phyloP scores from a whole-genome alignment of 1,139 yeast genomes.

The Pichia sp. region DNA sequence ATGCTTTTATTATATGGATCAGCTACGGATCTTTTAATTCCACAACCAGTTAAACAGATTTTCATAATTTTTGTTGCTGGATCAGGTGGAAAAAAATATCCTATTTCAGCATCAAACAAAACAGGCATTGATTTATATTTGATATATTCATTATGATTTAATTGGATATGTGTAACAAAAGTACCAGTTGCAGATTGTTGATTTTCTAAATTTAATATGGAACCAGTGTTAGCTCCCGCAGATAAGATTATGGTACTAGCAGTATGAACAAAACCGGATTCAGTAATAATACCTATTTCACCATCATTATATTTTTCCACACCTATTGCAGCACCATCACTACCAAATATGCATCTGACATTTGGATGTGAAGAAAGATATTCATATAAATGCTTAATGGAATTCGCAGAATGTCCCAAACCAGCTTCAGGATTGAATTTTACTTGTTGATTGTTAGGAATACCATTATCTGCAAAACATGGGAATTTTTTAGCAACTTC shows the following conservation, averaged over 20 bases:
- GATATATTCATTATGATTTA: constrained; percentile 28
- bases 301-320: constrained; percentile 12
- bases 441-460: constrained; percentile 11
- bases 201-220: constrained; percentile 30
- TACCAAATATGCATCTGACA: constrained; percentile 32
- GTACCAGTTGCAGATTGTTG: constrained; percentile 35
- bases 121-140: constrained; percentile 32
- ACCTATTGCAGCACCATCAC: constrained; percentile 23
- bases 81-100: constrained; percentile 48
- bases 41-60: constrained; percentile 33
- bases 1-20: constrained; percentile 14
- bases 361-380: constrained; percentile 11
- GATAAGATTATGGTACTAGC: constrained; percentile 31
- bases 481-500: constrained; percentile 7
- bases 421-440: constrained; percentile 32
- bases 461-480: constrained; percentile 16
- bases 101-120: constrained; percentile 37
- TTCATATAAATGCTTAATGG: constrained; percentile 27
- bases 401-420: constrained; percentile 30
- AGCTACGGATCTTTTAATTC: constrained; percentile 13
- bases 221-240: constrained; percentile 35
- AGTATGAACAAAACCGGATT: constrained; percentile 21
- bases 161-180: constrained; percentile 33
- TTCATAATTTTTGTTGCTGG: constrained; percentile 33
- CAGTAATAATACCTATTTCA: constrained; percentile 14